Conservation (phyloP, 1,139 yeast genomes). For the Blastobotrys proliferans region DNA sequence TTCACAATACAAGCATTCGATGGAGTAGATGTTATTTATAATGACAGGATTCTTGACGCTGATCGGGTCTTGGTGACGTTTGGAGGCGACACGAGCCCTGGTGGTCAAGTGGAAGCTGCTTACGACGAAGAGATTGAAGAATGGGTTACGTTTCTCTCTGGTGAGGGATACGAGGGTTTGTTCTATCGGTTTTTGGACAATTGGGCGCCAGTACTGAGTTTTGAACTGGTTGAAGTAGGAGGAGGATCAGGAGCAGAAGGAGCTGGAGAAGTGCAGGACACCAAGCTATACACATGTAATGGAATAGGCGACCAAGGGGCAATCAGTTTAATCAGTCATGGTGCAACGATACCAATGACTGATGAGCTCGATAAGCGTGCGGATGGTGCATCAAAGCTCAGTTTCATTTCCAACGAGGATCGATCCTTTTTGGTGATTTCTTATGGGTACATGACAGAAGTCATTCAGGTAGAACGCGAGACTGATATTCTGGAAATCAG, state of each 20-base stretch:
- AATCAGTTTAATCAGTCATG: slow-evolving; percentile 41
- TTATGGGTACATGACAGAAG: slow-evolving; percentile 40
- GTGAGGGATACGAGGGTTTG: slow-evolving; percentile 15
- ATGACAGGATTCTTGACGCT: slow-evolving; percentile 8
- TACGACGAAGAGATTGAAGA: slow-evolving; percentile 9
- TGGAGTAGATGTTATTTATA: slow-evolving; percentile 8
- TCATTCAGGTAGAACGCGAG: slow-evolving; percentile 25
- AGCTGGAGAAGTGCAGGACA: too few species aligned
- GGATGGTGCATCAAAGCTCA: slow-evolving; percentile 21
- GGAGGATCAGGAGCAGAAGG: too few species aligned
- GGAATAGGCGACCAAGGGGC: slow-evolving; percentile 42
- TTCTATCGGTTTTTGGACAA: slow-evolving; percentile 33
- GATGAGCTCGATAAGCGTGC: slow-evolving; percentile 13
- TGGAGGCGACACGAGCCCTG: slow-evolving; percentile 22
- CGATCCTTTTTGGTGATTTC: slow-evolving; percentile 36
- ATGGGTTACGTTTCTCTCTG: not conserved
- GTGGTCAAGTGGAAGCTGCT: slow-evolving; percentile 14
- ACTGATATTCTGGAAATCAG: not conserved
- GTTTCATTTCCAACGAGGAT: slow-evolving; percentile 22
- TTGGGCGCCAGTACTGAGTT: slow-evolving; percentile 51
- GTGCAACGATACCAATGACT: slow-evolving; percentile 36
- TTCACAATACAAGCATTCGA: slow-evolving; percentile 21
- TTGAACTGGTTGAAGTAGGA: slow-evolving; percentile 25
- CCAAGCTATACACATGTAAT: slow-evolving; percentile 43
- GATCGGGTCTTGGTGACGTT: slow-evolving; percentile 17